phyloP scores from a whole-genome alignment of 2,329 filamentous ascomycete species.

The Xylariaceae sp. region DNA sequence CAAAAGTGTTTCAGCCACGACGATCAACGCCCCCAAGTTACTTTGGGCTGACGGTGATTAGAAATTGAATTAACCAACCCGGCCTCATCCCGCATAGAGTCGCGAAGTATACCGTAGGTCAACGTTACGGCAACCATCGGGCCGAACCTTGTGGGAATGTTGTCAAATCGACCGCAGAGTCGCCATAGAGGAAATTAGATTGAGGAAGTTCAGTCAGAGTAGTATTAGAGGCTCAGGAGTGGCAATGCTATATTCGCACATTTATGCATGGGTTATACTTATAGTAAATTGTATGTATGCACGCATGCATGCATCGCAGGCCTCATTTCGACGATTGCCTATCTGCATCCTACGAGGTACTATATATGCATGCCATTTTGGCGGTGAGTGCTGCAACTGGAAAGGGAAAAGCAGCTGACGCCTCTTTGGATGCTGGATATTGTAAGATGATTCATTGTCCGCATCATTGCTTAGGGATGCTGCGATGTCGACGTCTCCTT shows the following conservation, averaged over 20 bases:
- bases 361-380: constrained; percentile 13
- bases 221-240: constrained; percentile 19
- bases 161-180: background rate
- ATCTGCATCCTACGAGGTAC: background rate
- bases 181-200: background rate
- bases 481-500: constrained; percentile 12
- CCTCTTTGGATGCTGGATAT: background rate
- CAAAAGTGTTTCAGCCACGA: constrained; percentile 6
- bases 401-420: constrained; percentile 17
- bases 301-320: constrained; percentile 2
- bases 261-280: constrained; percentile 13
- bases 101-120: background rate
- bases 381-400: constrained; percentile 16
- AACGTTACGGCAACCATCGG: background rate
- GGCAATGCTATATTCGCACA: background rate
- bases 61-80: background rate
- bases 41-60: background rate
- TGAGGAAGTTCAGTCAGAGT: constrained; percentile 12
- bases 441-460: constrained; percentile 11
- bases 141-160: background rate
- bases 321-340: background rate
- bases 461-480: background rate
- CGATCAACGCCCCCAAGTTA: background rate
- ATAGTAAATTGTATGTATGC: no score
- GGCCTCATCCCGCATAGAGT: background rate